Percentiles rank a stretch among this genome's conserved stretches.
Conservation (phyloP, 257 asterid species). For the Solanum sejunctum region DNA sequence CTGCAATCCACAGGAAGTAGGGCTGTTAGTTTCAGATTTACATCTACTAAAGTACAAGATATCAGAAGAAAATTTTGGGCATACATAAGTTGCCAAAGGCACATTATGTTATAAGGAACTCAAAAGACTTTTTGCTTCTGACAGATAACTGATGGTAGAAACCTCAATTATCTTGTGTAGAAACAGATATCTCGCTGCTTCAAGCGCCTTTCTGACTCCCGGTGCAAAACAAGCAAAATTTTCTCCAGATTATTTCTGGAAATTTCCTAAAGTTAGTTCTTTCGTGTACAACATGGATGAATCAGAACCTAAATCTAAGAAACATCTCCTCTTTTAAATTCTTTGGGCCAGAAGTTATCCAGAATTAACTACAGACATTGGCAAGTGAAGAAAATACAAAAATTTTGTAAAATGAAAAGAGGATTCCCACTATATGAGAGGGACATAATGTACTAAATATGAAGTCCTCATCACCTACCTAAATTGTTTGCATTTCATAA, state of each 20-base stretch:
- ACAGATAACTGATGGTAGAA: background rate
- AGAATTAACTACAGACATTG: background rate
- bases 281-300: background rate
- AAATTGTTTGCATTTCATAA: background rate
- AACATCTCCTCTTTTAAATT: background rate
- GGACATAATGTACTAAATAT: background rate
- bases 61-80: background rate
- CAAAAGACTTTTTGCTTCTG: background rate
- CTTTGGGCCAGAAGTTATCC: background rate
- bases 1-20: slow-evolving; percentile 28
- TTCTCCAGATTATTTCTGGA: background rate
- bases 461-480: background rate
- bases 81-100: background rate
- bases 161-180: background rate
- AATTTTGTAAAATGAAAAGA: background rate
- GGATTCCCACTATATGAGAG: background rate
- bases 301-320: background rate
- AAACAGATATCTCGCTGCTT: background rate
- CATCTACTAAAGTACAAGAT: background rate
- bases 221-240: background rate
- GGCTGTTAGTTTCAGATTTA: background rate
- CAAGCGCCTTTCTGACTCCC: background rate
- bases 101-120: background rate
- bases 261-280: background rate
- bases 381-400: background rate